Evolutionary conservation across 1,284 basidiomycete genomes (phyloP), one percentile per base, ranked within the genome.

Genomic region (Volvariella surrecta): DNA sequence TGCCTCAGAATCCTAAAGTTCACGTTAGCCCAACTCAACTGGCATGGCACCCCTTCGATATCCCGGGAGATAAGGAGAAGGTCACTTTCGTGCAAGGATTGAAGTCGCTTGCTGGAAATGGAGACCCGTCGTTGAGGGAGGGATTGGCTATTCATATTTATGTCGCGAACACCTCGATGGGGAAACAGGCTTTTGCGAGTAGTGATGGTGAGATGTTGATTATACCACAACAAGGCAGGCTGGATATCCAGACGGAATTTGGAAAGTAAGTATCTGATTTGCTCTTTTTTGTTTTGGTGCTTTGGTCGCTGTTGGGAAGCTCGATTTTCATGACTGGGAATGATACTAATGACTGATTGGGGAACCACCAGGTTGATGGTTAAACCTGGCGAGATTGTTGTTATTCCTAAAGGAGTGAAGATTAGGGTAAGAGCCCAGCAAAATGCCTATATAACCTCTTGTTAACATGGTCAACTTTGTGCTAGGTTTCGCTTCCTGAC

Each of bases 241-340:
- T 85, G 48, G 76, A 82, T 55, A 72, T 86, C 42, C 77, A 79
- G 58, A 84, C 82, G 3, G 82, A 86, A 59, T 73, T 81, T 48
- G 82, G 82, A 45, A 73, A 69, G 73, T 78, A 50, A 52, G 73
- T n/a, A n/a, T n/a, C n/a, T n/a, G n/a, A n/a, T 32, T 10, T 32
- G 30, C 10, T 17, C 31, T 17, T 30, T 39, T 16, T 18, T 32
- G 24, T 31, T 17, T 39, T 7, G 39, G 3, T n/a, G n/a, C n/a
- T n/a, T n/a, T n/a, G n/a, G n/a, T n/a, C n/a, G n/a, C n/a, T n/a
- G n/a, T n/a, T n/a, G n/a, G n/a, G n/a, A n/a, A n/a, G n/a, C n/a
- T n/a, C n/a, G n/a, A n/a, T n/a, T n/a, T n/a, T 17, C 21, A 13
- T 2, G n/a, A 17, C 32, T 17, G 8, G 34, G 13, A 39, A 7